Conservation (phyloP, 306 rosid species). For the Erythrophleum fordii region DNA sequence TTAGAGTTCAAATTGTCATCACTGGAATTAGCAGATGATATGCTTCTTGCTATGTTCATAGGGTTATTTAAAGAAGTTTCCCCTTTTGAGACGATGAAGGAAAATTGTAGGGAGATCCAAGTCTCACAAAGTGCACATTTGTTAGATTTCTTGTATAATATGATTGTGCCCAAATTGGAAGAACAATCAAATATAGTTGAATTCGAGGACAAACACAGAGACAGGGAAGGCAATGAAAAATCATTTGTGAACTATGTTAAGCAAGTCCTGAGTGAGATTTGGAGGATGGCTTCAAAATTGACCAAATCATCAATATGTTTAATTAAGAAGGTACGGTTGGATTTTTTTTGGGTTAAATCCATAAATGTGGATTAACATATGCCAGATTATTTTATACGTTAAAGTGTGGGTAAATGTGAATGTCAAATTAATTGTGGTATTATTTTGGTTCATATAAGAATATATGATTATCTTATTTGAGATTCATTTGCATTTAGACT, state of each 20-base stretch:
- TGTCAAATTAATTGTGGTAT: background rate
- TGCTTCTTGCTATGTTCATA: constrained; percentile 57
- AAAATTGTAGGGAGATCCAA: constrained; percentile 37
- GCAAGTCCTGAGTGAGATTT: constrained; percentile 34
- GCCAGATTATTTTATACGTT: background rate
- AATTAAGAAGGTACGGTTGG: constrained; percentile 42
- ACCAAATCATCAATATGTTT: constrained; percentile 39
- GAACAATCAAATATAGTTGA: constrained; percentile 36
- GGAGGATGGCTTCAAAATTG: constrained; percentile 60
- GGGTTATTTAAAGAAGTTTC: constrained; percentile 64
- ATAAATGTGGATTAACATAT: background rate
- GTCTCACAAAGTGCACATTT: constrained; percentile 63
- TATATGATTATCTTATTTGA: no score
- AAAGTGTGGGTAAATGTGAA: no score
- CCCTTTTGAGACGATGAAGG: constrained; percentile 55
- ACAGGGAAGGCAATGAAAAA: constrained; percentile 35
- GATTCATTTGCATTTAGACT: no score
- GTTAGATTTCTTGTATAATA: constrained; percentile 69
- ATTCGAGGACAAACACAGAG: constrained; percentile 28
- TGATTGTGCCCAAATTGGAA: constrained; percentile 60
- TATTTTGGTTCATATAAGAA: background rate
- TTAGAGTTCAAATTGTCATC: constrained; percentile 61
- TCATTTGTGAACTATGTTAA: constrained; percentile 23
- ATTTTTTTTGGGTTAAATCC: background rate
- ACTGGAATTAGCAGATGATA: constrained; percentile 51